Percentiles rank a stretch among this genome's conserved stretches.
phyloP scores from a whole-genome alignment of 352 stramenopile species.

The Aphanomyces stellatus region DNA sequence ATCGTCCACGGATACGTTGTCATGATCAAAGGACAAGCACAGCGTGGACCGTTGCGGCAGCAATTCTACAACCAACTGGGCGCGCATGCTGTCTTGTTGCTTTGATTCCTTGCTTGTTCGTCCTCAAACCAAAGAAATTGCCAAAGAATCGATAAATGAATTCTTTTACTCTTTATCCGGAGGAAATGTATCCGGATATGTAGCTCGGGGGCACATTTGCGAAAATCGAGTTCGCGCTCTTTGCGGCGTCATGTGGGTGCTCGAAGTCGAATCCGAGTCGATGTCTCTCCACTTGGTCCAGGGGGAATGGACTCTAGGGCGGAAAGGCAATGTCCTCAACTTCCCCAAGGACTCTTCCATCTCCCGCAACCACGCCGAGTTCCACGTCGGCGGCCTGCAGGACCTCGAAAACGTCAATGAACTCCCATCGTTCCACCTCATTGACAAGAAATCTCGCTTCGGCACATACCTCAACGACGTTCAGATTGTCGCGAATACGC shows the following conservation, averaged over 20 bases:
- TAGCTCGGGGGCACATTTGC: too few relatives aligned
- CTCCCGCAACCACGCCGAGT: conserved; percentile 63
- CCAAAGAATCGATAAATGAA: neutral
- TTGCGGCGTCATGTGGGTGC: conserved; percentile 13
- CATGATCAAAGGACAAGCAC: conserved; percentile 48
- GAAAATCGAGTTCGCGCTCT: neutral
- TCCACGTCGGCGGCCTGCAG: conserved; percentile 65
- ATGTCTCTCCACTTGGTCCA: conserved; percentile 35
- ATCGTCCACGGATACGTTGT: conserved; percentile 28
- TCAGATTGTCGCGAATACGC: conserved; percentile 39
- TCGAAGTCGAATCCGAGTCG: conserved; percentile 12
- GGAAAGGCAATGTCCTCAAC: conserved; percentile 79
- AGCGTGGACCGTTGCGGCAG: conserved; percentile 75
- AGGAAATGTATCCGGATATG: neutral
- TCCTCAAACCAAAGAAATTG: neutral
- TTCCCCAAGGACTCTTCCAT: conserved; percentile 76
- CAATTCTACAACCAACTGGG: conserved; percentile 34
- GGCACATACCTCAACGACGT: conserved; percentile 81
- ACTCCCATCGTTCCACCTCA: conserved; percentile 55
- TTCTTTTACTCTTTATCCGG: neutral
- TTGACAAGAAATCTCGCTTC: conserved; percentile 78
- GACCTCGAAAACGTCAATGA: conserved; percentile 49
- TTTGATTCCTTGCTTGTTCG: neutral
- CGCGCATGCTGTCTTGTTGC: conserved; percentile 8
- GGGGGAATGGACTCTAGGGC: conserved; percentile 76